These are phyloP conservation scores for Eutypa lata DNA, from an alignment of 2,329 filamentous ascomycete genomes.

Conservation along the genomic window DNA sequence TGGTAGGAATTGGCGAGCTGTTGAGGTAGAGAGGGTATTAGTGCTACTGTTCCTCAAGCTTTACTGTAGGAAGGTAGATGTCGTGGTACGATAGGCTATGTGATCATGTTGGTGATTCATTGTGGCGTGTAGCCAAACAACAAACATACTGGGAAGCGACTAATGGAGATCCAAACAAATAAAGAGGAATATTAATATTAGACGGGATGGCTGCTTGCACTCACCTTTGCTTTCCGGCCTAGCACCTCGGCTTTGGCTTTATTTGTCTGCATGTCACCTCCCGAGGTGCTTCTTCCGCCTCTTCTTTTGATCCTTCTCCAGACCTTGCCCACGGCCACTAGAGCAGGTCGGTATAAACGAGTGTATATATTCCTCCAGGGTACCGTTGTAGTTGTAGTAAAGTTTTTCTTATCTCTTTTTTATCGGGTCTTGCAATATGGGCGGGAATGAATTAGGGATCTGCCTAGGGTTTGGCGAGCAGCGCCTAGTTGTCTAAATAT, in stretches of 20 bases:
- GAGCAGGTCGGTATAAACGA: slow-evolving; percentile 1
- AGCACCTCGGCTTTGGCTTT: slow-evolving; percentile 46
- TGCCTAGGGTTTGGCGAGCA: slow-evolving; percentile 11
- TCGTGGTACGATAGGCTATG: neutral
- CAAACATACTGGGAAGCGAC: neutral
- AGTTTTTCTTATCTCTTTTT: neutral
- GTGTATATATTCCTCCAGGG: slow-evolving; percentile 2
- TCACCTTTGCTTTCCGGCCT: slow-evolving; percentile 33
- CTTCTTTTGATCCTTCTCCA: neutral
- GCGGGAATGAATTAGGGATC: slow-evolving; percentile 1
- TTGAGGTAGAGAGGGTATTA: slow-evolving; percentile 9
- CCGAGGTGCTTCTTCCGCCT: slow-evolving; percentile 10
- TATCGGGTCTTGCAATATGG: neutral
- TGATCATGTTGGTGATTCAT: too few relatives aligned
- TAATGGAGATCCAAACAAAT: too few relatives aligned
- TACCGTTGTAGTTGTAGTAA: neutral
- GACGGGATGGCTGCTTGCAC: slow-evolving; percentile 3
- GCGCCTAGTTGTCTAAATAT: slow-evolving; percentile 11
- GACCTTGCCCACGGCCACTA: slow-evolving; percentile 20
- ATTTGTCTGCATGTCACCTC: slow-evolving; percentile 34
- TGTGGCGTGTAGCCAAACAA: too few relatives aligned
- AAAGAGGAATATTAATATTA: too few relatives aligned
- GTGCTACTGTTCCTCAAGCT: neutral
- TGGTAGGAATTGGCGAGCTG: slow-evolving; percentile 97
- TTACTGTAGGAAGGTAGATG: neutral